A percentile compares a stretch with the other conserved stretches of the same genome.
Conservation (phyloP, 208 protist species). For the Trichomonas gallinae region DNA sequence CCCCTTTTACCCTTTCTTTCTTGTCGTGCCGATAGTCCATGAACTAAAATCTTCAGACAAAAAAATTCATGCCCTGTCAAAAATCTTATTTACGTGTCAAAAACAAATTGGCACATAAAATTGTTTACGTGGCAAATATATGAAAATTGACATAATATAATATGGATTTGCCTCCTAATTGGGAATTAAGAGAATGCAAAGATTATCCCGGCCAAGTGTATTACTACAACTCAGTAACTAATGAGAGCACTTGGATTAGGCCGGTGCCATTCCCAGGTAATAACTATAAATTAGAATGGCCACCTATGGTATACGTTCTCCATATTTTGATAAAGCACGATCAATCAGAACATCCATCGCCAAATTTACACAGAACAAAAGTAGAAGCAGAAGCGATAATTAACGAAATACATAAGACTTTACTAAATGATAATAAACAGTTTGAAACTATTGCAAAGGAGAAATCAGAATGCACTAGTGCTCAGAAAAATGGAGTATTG, state of each 20-base stretch:
- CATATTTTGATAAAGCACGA: constrained; percentile 20
- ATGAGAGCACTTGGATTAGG: neutral
- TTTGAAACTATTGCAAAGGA: neutral
- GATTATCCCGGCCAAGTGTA: neutral
- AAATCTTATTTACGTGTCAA: no score
- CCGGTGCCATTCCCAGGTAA: neutral
- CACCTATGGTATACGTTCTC: neutral
- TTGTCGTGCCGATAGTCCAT: no score
- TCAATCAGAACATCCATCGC: neutral
- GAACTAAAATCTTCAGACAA: no score
- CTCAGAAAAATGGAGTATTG: neutral
- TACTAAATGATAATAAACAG: neutral
- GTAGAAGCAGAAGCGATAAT: neutral
- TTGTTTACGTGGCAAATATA: no score
- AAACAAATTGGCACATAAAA: no score
- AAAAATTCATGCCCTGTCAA: no score
- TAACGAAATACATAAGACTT: neutral
- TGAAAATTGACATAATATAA: neutral
- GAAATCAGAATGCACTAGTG: neutral
- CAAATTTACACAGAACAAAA: neutral
- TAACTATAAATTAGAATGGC: neutral
- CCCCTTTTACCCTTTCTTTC: no score
- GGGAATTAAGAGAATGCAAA: neutral
- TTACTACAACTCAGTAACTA: neutral
- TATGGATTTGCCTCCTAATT: neutral